These are phyloP conservation scores for Oryza brachyantha DNA, from an alignment of 176 grass and related monocot genomes.

Conservation along the genomic window DNA sequence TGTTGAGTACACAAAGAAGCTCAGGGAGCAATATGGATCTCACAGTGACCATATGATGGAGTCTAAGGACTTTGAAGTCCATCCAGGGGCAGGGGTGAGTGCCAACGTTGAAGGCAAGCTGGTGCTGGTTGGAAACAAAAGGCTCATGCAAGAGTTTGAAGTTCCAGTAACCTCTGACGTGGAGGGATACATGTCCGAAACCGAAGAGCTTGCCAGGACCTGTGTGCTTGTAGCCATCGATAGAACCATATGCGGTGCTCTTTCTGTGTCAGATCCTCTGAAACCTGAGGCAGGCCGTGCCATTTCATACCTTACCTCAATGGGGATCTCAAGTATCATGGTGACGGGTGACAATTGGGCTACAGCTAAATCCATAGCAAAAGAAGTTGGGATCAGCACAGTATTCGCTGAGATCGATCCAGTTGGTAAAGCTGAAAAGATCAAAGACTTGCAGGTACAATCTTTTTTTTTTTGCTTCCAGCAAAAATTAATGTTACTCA, in stretches of 20 bases:
- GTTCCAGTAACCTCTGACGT: constrained; percentile 53
- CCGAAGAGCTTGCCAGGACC: constrained; percentile 73
- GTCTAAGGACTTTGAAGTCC: constrained; percentile 83
- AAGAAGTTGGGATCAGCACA: constrained; percentile 67
- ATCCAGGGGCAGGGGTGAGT: constrained; percentile 81
- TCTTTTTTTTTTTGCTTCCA: neutral
- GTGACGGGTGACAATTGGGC: constrained; percentile 97
- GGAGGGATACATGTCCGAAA: constrained; percentile 62
- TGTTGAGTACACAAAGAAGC: constrained; percentile 73
- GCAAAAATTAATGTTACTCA: neutral
- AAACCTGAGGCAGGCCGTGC: constrained; percentile 80
- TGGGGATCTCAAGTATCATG: constrained; percentile 95
- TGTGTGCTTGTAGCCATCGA: constrained; percentile 88
- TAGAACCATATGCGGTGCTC: constrained; percentile 61
- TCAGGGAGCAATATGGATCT: constrained; percentile 72
- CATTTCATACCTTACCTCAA: constrained; percentile 68
- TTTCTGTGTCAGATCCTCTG: constrained; percentile 90
- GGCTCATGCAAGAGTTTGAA: constrained; percentile 79
- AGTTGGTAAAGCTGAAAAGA: constrained; percentile 88
- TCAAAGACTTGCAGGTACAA: constrained; percentile 87
- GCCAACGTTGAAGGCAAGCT: constrained; percentile 62
- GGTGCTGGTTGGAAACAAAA: constrained; percentile 90
- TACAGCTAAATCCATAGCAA: constrained; percentile 87
- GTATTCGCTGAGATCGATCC: constrained; percentile 88
- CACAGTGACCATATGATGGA: constrained; percentile 56